Evolutionary conservation across 2,329 filamentous ascomycete species (phyloP).

Genomic region (Bimuria novae-zelandiae): DNA sequence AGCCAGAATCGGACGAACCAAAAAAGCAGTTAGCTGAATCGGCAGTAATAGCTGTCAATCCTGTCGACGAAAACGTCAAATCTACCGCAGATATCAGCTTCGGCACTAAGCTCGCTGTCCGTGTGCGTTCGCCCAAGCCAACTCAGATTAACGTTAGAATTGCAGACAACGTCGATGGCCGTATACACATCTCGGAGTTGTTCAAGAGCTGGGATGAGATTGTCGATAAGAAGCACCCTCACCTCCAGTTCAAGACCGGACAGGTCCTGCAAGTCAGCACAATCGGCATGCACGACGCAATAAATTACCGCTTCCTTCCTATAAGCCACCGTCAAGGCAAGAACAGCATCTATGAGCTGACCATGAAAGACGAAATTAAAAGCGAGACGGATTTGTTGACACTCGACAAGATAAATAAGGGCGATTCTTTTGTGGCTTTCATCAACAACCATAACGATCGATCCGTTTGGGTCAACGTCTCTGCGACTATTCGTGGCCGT

Average conservation of each 20-base stretch:
- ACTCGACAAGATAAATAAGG: conserved; percentile 73
- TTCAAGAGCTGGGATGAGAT: conserved; percentile 91
- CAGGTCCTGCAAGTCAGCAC: conserved; percentile 75
- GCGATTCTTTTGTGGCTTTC: conserved; percentile 76
- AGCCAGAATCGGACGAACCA: conserved; percentile 43
- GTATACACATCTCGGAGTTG: conserved; percentile 86
- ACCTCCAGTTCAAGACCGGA: conserved; percentile 73
- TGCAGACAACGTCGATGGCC: conserved; percentile 86
- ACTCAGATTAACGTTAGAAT: conserved; percentile 92
- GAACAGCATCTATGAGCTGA: conserved; percentile 81
- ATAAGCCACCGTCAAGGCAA: conserved; percentile 84
- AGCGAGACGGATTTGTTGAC: conserved; percentile 66
- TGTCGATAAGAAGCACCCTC: conserved; percentile 76
- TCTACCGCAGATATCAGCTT: conserved; percentile 73
- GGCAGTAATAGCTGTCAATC: conserved; percentile 56
- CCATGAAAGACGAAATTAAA: conserved; percentile 65
- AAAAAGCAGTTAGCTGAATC: conserved; percentile 33
- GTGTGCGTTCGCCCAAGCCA: conserved; percentile 80
- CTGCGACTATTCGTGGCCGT: conserved; percentile 83
- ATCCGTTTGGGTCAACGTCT: conserved; percentile 87
- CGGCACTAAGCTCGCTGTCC: conserved; percentile 75
- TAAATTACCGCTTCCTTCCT: conserved; percentile 87
- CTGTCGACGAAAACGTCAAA: conserved; percentile 67
- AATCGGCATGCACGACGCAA: conserved; percentile 85
- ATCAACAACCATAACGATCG: conserved; percentile 86